phyloP scores from a whole-genome alignment of 2,329 filamentous ascomycete genomes.

The Sclerotinia subarctica region DNA sequence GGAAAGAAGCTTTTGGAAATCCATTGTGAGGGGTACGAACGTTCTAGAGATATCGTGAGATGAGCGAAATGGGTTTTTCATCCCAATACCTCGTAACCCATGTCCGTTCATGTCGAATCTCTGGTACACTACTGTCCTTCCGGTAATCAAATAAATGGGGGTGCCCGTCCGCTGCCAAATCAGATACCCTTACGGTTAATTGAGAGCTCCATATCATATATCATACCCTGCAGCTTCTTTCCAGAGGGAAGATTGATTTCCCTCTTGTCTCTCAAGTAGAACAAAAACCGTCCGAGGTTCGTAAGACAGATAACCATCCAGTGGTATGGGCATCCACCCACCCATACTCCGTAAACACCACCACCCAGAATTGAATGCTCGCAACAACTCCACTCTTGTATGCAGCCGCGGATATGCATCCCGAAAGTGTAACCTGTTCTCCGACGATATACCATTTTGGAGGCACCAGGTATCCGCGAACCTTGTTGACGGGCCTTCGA shows the following conservation, averaged over 20 bases:
- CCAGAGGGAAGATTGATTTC: constrained; percentile 10
- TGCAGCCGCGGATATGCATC: background rate
- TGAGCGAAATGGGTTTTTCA: constrained; percentile 6
- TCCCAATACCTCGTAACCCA: constrained; percentile 7
- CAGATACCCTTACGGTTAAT: background rate
- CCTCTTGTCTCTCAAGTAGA: constrained; percentile 10
- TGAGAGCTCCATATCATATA: background rate
- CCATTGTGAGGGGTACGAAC: constrained; percentile 8
- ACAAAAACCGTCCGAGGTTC: constrained; percentile 7
- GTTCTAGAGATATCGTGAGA: constrained; percentile 12
- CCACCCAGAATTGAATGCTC: background rate
- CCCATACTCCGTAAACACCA: background rate
- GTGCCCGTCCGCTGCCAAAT: constrained; percentile 9
- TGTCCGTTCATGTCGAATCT: constrained; percentile 3
- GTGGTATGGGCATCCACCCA: constrained; percentile 10
- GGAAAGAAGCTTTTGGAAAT: constrained; percentile 9
- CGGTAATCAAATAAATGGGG: constrained; percentile 2
- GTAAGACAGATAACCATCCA: constrained; percentile 19
- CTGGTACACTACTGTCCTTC: constrained; percentile 4
- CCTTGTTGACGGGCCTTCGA: constrained; percentile 35
- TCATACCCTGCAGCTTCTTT: background rate
- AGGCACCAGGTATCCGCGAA: constrained; percentile 21
- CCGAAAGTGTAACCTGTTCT: background rate
- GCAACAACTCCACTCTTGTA: background rate
- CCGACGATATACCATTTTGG: background rate